Evolutionary conservation across 371 early-diverging fungal genomes (phyloP).

Genomic region (Mucor plumbeus): DNA sequence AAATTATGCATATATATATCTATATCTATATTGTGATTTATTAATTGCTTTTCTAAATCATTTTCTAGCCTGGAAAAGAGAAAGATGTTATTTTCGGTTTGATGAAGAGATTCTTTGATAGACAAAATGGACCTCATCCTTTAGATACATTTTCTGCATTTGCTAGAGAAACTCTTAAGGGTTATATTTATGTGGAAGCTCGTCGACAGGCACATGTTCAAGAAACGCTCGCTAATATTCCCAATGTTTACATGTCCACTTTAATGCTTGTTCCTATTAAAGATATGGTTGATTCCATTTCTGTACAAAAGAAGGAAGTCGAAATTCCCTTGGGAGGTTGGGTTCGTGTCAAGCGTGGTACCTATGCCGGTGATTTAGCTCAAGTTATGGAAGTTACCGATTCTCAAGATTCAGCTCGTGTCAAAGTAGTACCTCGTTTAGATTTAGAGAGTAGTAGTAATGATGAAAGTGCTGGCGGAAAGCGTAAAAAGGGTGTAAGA

Average conservation of each 20-base stretch:
- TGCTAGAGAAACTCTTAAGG: conserved; percentile 88
- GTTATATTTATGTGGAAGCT: conserved; percentile 98
- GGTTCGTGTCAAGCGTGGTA: conserved; percentile 96
- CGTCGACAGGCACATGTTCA: conserved; percentile 84
- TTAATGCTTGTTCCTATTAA: conserved; percentile 91
- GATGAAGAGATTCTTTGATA: conserved; percentile 80
- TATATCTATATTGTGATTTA: not conserved
- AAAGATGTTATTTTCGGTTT: conserved; percentile 83
- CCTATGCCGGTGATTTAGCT: conserved; percentile 95
- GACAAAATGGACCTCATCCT: conserved; percentile 63
- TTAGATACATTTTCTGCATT: conserved; percentile 83
- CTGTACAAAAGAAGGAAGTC: conserved; percentile 70
- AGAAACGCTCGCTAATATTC: conserved; percentile 73
- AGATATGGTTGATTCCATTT: conserved; percentile 96
- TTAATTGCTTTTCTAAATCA: not conserved
- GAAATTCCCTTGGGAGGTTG: conserved; percentile 84
- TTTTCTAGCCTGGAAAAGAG: conserved; percentile 82
- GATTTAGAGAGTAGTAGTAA: conserved; percentile 54
- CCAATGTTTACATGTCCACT: conserved; percentile 75
- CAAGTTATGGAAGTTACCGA: conserved; percentile 86
- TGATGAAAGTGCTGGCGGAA: conserved; percentile 33
- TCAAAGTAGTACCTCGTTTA: conserved; percentile 92
- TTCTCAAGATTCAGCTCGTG: conserved; percentile 76
- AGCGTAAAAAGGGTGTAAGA: conserved; percentile 63
- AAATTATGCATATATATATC: not conserved